Conservation (phyloP, 208 protist genomes). For the Leishmania arabica region DNA sequence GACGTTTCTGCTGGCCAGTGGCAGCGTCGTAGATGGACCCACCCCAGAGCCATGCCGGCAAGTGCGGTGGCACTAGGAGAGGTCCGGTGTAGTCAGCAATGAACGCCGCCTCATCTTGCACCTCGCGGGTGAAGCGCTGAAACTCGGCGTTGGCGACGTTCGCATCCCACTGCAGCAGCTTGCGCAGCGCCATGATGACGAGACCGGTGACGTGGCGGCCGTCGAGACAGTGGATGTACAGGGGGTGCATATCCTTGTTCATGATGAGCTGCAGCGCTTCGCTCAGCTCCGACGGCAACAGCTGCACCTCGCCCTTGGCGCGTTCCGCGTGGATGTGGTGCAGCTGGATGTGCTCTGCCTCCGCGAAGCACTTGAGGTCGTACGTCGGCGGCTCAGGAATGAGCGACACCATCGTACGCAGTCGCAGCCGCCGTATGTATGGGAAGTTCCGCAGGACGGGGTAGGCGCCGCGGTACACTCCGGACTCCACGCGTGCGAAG, state of each 20-base stretch:
- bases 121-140: constrained; percentile 57
- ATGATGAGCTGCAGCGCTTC: constrained; percentile 66
- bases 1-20: constrained; percentile 17
- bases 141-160: constrained; percentile 63
- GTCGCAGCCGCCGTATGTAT: constrained; percentile 48
- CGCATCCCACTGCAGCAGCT: constrained; percentile 75
- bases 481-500: constrained; percentile 74
- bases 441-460: constrained; percentile 83
- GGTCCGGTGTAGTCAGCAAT: constrained; percentile 79
- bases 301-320: constrained; percentile 83
- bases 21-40: constrained; percentile 28
- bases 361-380: constrained; percentile 70
- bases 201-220: constrained; percentile 75
- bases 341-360: constrained; percentile 51
- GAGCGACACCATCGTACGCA: constrained; percentile 82
- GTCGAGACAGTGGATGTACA: constrained; percentile 91
- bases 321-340: constrained; percentile 76
- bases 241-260: constrained; percentile 56
- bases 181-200: constrained; percentile 79
- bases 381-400: constrained; percentile 84
- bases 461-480: constrained; percentile 86
- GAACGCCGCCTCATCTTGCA: constrained; percentile 72
- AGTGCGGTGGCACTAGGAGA: constrained; percentile 46
- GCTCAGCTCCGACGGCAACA: constrained; percentile 73
- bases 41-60: constrained; percentile 71